Evolutionary conservation across 805 yeast genomes (phyloP), one percentile per base, ranked within the genome.

Genomic region (Blastobotrys terrestris): DNA sequence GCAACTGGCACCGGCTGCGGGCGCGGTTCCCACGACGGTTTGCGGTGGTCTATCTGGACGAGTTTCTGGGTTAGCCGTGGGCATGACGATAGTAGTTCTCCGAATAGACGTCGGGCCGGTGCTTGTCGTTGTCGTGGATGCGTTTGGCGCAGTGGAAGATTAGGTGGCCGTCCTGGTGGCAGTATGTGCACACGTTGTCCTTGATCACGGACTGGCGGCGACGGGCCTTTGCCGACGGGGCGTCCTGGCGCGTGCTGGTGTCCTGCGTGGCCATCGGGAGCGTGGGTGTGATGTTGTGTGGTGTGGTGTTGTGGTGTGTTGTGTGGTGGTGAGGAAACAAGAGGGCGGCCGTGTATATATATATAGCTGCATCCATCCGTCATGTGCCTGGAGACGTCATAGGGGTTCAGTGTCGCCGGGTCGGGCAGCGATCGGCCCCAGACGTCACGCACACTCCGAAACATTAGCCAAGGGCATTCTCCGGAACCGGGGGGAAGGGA

Each of bases 11-110:
- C 13, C 14, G 15, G 2, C 40, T 54, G 3, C 48, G 21, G 21
- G 31, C 19, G 11, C 13, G 22, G 42, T 41, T 41, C 44, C 49
- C 56, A 19, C 21, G 39, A 5, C 19, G 19, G n/a, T 22, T 54
- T 26, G 22, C 46, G 20, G 42, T 54, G 15, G 22, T 52, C 31
- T 52, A 44, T 49, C 42, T 54, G 39, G 55, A 54, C 43, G 50
- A 48, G 21, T 52, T 51, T 35, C 3, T 49, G 4, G 35, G 19
- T 13, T 20, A 44, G 46, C n/a, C 18, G 8, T 18, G 35, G 15
- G 35, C 46, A 5, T 21, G 46, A 8, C 31, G 21, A 44, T 18
- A 44, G 15, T 44, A 14, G 11, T 26, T 26, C 35, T 26, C 35
- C 35, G 35, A 26, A 26, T 26, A 26, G 35, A 26, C 8, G 35